Conservation (phyloP, 768 basidiomycete genomes). For the Pleurotus eryngii region DNA sequence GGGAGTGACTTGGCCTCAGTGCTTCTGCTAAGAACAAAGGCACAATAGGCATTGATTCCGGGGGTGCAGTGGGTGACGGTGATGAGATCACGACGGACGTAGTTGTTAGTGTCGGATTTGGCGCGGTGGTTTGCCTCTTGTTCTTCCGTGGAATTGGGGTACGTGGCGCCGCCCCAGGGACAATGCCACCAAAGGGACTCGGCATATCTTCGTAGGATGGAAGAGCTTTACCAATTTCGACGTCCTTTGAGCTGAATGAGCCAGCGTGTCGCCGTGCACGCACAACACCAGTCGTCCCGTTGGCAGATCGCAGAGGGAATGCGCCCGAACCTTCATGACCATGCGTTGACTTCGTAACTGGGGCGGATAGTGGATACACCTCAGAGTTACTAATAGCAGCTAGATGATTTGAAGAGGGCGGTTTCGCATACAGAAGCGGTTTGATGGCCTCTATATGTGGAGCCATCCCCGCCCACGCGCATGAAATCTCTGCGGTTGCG, state of each 20-base stretch:
- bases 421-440: constrained; percentile 46
- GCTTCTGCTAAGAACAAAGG: constrained; percentile 18
- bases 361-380: constrained; percentile 20
- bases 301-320: constrained; percentile 17
- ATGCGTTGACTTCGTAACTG: constrained; percentile 21
- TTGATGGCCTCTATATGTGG: constrained; percentile 70
- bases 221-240: constrained; percentile 79
- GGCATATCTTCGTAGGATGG: constrained; percentile 60
- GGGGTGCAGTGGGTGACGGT: constrained; percentile 38
- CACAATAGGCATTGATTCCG: constrained; percentile 34
- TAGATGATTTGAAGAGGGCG: constrained; percentile 2
- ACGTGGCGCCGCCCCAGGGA: constrained; percentile 30
- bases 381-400: constrained; percentile 15
- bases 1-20: constrained; percentile 25
- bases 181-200: constrained; percentile 30
- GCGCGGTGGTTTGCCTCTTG: constrained; percentile 42
- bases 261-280: constrained; percentile 82
- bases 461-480: constrained; percentile 77
- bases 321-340: constrained; percentile 19
- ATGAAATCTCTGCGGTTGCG: constrained; percentile 82
- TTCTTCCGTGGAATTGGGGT: constrained; percentile 45
- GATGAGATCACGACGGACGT: constrained; percentile 16
- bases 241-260: constrained; percentile 92
- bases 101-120: constrained; percentile 27
- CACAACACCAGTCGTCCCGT: constrained; percentile 29